Evolutionary conservation across 139 green algal species (phyloP).

Genomic region (Picochlorum costavermella): DNA sequence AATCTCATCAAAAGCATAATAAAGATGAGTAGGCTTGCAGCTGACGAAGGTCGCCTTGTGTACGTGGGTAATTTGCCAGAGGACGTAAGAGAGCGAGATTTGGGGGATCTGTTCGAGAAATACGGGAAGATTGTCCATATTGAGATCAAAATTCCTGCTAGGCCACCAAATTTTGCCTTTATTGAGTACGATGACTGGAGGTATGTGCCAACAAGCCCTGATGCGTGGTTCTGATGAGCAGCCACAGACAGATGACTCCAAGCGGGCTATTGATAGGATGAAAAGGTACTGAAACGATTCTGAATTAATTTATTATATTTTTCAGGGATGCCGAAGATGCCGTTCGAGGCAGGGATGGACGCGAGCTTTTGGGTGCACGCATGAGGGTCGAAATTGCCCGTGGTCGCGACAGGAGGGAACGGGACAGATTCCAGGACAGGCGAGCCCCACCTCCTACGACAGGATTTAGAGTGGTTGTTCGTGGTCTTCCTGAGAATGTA

Average conservation of each 20-base stretch:
- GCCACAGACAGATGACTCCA: too few relatives aligned
- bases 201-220: slow-evolving; percentile 14
- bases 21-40: slow-evolving; percentile 19
- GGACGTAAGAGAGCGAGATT: slow-evolving; percentile 73
- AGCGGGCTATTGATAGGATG: too few relatives aligned
- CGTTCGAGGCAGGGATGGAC: slow-evolving; percentile 72
- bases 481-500: slow-evolving; percentile 65
- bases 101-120: slow-evolving; percentile 84
- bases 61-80: slow-evolving; percentile 72
- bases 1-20: neutral
- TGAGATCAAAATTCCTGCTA: slow-evolving; percentile 72
- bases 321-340: slow-evolving; percentile 78
- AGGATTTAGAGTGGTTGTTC: slow-evolving; percentile 63
- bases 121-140: slow-evolving; percentile 75
- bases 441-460: slow-evolving; percentile 21
- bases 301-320: neutral
- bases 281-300: neutral
- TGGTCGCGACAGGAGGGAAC: slow-evolving; percentile 1
- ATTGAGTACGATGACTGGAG: slow-evolving; percentile 72
- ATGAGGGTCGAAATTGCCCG: slow-evolving; percentile 62
- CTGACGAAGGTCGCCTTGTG: slow-evolving; percentile 25
- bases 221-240: neutral
- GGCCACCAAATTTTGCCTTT: slow-evolving; percentile 79
- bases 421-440: slow-evolving; percentile 6
- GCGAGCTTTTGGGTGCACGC: slow-evolving; percentile 74